Percentiles rank a stretch among this genome's conserved stretches.
Evolutionary conservation across 306 rosid genomes (phyloP).

Genomic region (Prunus mongolica): DNA sequence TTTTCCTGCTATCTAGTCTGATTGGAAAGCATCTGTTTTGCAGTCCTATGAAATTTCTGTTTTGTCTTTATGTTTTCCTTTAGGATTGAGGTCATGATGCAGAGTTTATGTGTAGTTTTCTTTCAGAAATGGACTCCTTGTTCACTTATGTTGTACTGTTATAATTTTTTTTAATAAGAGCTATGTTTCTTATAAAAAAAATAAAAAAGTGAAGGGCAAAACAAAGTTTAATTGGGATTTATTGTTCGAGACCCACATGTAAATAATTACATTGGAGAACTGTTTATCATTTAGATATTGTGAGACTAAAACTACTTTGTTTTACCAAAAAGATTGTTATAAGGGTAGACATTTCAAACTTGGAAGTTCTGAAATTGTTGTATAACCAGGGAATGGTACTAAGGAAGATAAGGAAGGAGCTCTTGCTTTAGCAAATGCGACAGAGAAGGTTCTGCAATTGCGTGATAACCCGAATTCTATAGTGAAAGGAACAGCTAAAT

Average conservation of each 20-base stretch:
- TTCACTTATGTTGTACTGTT: too few species aligned
- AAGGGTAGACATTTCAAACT: not conserved
- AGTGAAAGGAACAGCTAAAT: conserved; percentile 47
- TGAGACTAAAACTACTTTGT: not conserved
- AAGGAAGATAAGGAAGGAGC: conserved; percentile 47
- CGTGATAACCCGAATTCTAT: conserved; percentile 44
- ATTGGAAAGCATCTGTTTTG: too few species aligned
- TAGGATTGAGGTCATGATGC: too few species aligned
- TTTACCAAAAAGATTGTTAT: not conserved
- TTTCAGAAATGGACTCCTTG: too few species aligned
- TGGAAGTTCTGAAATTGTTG: not conserved
- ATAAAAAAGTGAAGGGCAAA: not conserved
- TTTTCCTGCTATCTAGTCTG: too few species aligned
- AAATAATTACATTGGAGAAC: not conserved
- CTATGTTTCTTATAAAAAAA: too few species aligned
- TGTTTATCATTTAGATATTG: not conserved
- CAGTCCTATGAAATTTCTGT: too few species aligned
- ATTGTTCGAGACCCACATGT: too few species aligned
- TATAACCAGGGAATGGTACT: conserved; percentile 37
- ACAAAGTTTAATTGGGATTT: too few species aligned
- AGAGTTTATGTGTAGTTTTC: too few species aligned
- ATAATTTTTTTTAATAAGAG: too few species aligned
- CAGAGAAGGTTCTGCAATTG: conserved; percentile 73
- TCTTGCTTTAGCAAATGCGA: conserved; percentile 55
- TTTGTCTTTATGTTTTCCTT: too few species aligned